phyloP scores from a whole-genome alignment of 768 basidiomycete genomes.

The Auriculariales sp. region DNA sequence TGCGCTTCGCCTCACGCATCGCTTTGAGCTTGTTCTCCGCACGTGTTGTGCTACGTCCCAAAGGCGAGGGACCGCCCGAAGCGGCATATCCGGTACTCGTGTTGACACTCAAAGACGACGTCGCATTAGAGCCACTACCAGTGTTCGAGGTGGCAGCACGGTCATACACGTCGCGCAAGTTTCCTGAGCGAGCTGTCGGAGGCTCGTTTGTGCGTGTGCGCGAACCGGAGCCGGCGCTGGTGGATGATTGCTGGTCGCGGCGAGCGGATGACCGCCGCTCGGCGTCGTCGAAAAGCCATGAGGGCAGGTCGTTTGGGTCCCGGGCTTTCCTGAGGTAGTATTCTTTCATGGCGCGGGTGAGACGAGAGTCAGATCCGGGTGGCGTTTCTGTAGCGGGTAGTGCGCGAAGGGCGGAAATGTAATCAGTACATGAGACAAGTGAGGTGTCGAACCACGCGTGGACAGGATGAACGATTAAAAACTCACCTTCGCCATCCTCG shows the following conservation, averaged over 20 bases:
- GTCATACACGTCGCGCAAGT: slow-evolving; percentile 25
- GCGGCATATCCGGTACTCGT: too few relatives aligned
- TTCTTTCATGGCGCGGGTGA: slow-evolving; percentile 50
- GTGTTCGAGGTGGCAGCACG: slow-evolving; percentile 13
- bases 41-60: too few relatives aligned
- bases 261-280: slow-evolving; percentile 28
- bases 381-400: slow-evolving; percentile 25
- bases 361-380: slow-evolving; percentile 41
- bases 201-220: background rate
- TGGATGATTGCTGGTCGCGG: background rate
- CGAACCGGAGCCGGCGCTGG: background rate
- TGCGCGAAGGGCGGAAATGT: background rate
- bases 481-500: slow-evolving; percentile 30
- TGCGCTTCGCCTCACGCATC: slow-evolving; percentile 34
- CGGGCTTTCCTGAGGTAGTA: slow-evolving; percentile 51
- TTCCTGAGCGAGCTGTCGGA: slow-evolving; percentile 10
- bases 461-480: too few relatives aligned
- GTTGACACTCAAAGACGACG: too few relatives aligned
- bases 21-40: slow-evolving; percentile 31
- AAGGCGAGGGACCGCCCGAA: too few relatives aligned
- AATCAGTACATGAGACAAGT: background rate
- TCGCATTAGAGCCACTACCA: too few relatives aligned
- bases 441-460: background rate
- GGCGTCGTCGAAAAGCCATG: slow-evolving; percentile 48
- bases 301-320: slow-evolving; percentile 40